These are phyloP conservation scores for Piromyces sp. DNA, from an alignment of 192 early-diverging fungal genomes.

Conservation along the genomic window DNA sequence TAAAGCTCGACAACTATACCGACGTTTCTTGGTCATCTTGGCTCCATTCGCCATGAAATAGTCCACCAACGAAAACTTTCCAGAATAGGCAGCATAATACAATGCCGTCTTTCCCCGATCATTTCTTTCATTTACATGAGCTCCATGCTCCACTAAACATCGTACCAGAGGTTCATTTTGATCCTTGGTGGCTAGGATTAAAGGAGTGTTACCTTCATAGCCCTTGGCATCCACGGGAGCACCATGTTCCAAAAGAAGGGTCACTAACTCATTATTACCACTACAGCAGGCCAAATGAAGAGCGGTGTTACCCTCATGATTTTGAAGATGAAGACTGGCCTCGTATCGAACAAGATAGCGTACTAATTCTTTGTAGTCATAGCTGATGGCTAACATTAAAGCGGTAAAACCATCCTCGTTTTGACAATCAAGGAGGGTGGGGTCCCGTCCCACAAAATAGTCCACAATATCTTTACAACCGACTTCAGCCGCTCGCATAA, in stretches of 20 bases:
- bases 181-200: neutral
- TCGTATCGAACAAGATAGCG: neutral
- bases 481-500: neutral
- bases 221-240: neutral
- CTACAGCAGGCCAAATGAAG: neutral
- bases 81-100: neutral
- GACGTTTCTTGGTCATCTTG: neutral
- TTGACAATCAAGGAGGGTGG: too few relatives aligned
- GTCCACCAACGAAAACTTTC: neutral
- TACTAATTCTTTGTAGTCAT: neutral
- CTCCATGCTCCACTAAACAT: neutral
- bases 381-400: neutral
- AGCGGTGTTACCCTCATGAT: neutral
- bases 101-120: neutral
- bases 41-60: neutral
- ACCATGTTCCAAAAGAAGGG: neutral
- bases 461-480: neutral
- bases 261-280: neutral
- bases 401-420: neutral
- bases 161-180: neutral
- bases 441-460: neutral
- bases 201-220: neutral
- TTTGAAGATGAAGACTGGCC: neutral
- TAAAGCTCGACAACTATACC: neutral
- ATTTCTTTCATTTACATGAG: neutral